These are phyloP conservation scores for Aplosporella prunicola DNA, from an alignment of 2,329 filamentous ascomycete genomes.

Conservation along the genomic window DNA sequence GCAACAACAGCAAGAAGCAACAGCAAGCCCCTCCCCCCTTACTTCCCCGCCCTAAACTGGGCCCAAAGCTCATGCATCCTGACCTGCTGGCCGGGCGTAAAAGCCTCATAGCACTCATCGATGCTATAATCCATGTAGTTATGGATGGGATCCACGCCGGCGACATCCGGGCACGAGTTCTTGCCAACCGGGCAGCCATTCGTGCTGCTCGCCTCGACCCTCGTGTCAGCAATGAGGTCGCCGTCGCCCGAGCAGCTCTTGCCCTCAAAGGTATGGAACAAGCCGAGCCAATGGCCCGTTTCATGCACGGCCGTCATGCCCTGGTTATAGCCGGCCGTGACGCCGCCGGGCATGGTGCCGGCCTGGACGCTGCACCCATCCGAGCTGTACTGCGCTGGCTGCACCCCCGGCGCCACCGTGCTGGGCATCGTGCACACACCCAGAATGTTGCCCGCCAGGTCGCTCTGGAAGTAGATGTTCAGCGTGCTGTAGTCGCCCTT, in stretches of 20 bases:
- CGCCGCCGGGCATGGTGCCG: constrained; percentile 46
- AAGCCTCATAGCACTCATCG: constrained; percentile 46
- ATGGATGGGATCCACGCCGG: constrained; percentile 41
- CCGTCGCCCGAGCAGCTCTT: constrained; percentile 35
- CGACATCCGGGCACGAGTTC: constrained; percentile 40
- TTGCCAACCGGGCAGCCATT: constrained; percentile 45
- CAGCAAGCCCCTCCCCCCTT: background rate
- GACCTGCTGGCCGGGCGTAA: constrained; percentile 41
- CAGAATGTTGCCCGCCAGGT: constrained; percentile 39
- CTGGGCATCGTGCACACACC: constrained; percentile 46
- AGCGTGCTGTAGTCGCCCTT: constrained; percentile 44
- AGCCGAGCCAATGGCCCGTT: constrained; percentile 39
- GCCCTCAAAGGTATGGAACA: constrained; percentile 40
- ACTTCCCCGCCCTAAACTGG: constrained; percentile 32
- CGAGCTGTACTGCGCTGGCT: constrained; percentile 35
- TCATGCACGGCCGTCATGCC: constrained; percentile 41
- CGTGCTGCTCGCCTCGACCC: constrained; percentile 36
- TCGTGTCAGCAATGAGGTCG: constrained; percentile 37
- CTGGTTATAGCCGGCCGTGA: constrained; percentile 39
- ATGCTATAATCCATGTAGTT: constrained; percentile 53
- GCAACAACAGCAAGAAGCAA: background rate
- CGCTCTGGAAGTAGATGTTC: constrained; percentile 52
- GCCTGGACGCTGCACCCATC: constrained; percentile 51
- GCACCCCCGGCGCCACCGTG: constrained; percentile 29
- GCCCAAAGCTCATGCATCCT: constrained; percentile 46